Conservation (phyloP, 1,284 basidiomycete genomes). For the Neotropicomus parvogracilis region DNA sequence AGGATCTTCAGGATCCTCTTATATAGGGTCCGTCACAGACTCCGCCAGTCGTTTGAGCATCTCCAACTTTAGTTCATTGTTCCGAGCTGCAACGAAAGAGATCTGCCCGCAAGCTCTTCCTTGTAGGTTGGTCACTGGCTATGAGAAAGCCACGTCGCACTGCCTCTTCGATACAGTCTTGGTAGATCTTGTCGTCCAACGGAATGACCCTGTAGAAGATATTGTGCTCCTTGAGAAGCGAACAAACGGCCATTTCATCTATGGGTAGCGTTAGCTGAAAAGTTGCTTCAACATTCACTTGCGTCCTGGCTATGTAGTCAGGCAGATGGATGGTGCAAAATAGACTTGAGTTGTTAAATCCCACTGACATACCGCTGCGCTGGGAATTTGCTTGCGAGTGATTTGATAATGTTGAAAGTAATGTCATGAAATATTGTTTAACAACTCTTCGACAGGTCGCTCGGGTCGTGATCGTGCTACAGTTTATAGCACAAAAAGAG, state of each 20-base stretch:
- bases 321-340: no score
- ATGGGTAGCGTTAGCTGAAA: neutral
- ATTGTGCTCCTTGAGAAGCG: conserved; percentile 2
- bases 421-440: no score
- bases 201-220: neutral
- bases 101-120: conserved; percentile 14
- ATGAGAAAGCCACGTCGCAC: conserved; percentile 9
- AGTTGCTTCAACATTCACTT: neutral
- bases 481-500: no score
- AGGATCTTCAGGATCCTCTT: conserved; percentile 9
- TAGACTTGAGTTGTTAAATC: no score
- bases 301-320: neutral
- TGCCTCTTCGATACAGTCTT: conserved; percentile 12
- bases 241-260: conserved; percentile 6
- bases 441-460: no score
- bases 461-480: no score
- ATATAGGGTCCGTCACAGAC: conserved; percentile 9
- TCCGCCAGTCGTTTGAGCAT: conserved; percentile 20
- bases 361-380: no score
- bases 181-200: conserved; percentile 2
- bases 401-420: no score
- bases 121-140: neutral
- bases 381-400: no score
- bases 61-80: conserved; percentile 20
- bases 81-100: conserved; percentile 19